phyloP scores from a whole-genome alignment of 106 monocot genomes.

The Dioscorea alata region DNA sequence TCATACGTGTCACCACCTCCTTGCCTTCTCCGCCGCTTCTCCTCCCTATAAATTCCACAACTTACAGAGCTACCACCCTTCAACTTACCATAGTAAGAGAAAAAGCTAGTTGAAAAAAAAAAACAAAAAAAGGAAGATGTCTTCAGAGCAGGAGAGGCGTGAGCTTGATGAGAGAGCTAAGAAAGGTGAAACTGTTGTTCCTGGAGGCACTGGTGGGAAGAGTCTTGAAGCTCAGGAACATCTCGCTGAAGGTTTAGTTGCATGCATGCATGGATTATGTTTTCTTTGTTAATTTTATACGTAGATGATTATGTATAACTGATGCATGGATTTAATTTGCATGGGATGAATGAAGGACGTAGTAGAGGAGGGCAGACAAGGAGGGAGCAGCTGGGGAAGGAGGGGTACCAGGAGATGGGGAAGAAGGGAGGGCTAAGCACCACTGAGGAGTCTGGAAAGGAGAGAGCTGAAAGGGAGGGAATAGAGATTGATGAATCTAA shows the following conservation, averaged over 20 bases:
- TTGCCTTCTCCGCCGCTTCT: neutral
- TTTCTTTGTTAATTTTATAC: neutral
- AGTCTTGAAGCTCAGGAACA: slow-evolving; percentile 36
- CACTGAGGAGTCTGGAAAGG: slow-evolving; percentile 25
- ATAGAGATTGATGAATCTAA: slow-evolving; percentile 31
- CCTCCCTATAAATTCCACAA: neutral
- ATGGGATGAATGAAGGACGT: slow-evolving; percentile 8
- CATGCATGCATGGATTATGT: neutral
- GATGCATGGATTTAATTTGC: neutral
- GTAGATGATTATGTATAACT: neutral
- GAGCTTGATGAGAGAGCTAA: slow-evolving; percentile 20
- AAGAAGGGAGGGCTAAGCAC: slow-evolving; percentile 41
- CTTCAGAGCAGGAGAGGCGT: slow-evolving; percentile 19
- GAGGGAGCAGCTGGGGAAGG: slow-evolving; percentile 37
- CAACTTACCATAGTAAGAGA: neutral
- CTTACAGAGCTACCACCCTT: neutral
- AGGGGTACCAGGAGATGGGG: slow-evolving; percentile 53
- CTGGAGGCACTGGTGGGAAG: slow-evolving; percentile 39
- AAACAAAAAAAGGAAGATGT: neutral
- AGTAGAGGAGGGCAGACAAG: slow-evolving; percentile 43
- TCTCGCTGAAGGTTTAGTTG: slow-evolving; percentile 32
- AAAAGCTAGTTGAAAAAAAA: neutral
- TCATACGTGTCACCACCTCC: slow-evolving; percentile 6
- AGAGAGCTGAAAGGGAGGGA: slow-evolving; percentile 27
- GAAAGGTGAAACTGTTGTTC: slow-evolving; percentile 32